Conservation (phyloP, 1,284 basidiomycete genomes). For the Termitomyces sp. region DNA sequence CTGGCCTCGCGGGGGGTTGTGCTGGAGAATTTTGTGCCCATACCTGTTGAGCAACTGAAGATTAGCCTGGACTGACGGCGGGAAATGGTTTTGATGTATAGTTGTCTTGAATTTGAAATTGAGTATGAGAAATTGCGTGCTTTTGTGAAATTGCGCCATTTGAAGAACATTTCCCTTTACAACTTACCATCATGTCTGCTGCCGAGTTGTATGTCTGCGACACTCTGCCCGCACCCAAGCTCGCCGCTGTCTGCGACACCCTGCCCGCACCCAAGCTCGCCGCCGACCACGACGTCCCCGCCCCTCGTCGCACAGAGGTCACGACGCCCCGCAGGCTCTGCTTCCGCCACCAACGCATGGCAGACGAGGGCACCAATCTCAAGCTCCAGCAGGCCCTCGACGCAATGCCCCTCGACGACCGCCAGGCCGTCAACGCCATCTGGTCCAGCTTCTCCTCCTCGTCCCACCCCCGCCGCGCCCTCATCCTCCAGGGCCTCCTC, state of each 20-base stretch:
- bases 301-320: constrained; percentile 25
- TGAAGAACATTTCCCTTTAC: constrained; percentile 24
- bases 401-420: constrained; percentile 82
- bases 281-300: constrained; percentile 5
- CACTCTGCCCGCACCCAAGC: constrained; percentile 60
- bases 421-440: constrained; percentile 86
- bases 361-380: constrained; percentile 90
- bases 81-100: constrained; percentile 18
- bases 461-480: constrained; percentile 81
- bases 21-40: constrained; percentile 88
- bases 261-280: constrained; percentile 58
- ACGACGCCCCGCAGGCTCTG: constrained; percentile 68
- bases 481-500: constrained; percentile 94
- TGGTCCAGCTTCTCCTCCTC: constrained; percentile 98
- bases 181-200: constrained; percentile 14
- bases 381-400: constrained; percentile 96
- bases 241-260: constrained; percentile 39
- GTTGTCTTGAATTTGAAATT: constrained; percentile 29
- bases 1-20: constrained; percentile 83
- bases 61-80: constrained; percentile 78
- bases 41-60: constrained; percentile 89
- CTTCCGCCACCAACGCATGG: constrained; percentile 93
- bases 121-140: constrained; percentile 18
- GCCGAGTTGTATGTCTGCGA: constrained; percentile 53
- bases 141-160: constrained; percentile 35